Evolutionary conservation across 2,329 filamentous ascomycete species (phyloP).

Genomic region (Metarhizium robertsii): DNA sequence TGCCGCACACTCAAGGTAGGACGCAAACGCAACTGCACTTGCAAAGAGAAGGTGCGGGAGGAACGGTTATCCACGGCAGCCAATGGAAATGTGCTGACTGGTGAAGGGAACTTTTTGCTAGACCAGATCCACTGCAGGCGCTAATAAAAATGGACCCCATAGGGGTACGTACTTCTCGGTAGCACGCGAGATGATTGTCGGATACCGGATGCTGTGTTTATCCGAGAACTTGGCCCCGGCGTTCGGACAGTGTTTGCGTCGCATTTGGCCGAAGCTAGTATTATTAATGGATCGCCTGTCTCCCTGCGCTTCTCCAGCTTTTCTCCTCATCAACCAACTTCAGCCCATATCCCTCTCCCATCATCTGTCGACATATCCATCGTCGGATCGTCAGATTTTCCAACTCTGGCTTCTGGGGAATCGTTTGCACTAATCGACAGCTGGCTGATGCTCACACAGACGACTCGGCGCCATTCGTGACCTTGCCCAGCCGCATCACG

Average conservation of each 20-base stretch:
- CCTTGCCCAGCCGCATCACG: background rate
- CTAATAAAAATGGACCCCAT: too few relatives aligned
- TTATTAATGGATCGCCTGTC: conserved; percentile 2
- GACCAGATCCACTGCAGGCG: background rate
- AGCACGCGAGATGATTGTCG: background rate
- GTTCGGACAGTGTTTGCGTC: background rate
- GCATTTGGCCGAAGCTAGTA: background rate
- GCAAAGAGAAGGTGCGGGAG: background rate
- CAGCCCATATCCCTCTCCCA: conserved; percentile 1
- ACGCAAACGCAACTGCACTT: background rate
- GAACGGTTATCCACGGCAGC: conserved; percentile 21
- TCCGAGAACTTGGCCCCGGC: background rate
- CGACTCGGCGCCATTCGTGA: background rate
- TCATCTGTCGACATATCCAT: background rate
- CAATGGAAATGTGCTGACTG: conserved; percentile 11
- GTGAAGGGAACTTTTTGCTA: background rate
- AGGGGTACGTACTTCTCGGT: background rate
- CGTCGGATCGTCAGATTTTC: background rate
- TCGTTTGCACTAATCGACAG: background rate
- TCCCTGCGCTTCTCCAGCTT: background rate
- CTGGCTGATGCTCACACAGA: background rate
- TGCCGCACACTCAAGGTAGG: conserved; percentile 7
- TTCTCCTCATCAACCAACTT: conserved; percentile 1
- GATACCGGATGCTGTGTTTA: background rate
- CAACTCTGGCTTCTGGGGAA: background rate